These are phyloP conservation scores for Venturia pyrina DNA, from an alignment of 2,329 filamentous ascomycete species.

Conservation along the genomic window DNA sequence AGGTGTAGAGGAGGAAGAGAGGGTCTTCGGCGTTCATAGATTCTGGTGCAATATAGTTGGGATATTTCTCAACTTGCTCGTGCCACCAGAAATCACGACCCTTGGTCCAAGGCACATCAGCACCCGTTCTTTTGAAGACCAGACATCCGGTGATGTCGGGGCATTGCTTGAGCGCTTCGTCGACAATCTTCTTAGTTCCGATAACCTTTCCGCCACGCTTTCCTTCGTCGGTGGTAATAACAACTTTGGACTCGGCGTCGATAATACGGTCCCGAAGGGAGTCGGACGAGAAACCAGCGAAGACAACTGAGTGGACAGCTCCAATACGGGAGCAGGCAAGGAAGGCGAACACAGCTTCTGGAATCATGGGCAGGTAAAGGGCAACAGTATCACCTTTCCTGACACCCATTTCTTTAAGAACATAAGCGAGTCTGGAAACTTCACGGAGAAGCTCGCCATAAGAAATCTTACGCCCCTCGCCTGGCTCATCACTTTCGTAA, in stretches of 20 bases:
- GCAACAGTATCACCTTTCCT: conserved; percentile 95
- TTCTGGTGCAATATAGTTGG: conserved; percentile 82
- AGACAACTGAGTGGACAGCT: conserved; percentile 93
- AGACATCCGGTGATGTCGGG: conserved; percentile 76
- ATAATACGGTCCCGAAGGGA: conserved; percentile 91
- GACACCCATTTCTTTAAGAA: conserved; percentile 89
- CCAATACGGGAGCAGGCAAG: conserved; percentile 87
- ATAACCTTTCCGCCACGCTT: conserved; percentile 97
- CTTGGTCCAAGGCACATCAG: conserved; percentile 80
- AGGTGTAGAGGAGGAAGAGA: conserved; percentile 95
- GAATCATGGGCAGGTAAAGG: conserved; percentile 98
- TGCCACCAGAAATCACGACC: conserved; percentile 97
- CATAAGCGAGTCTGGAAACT: conserved; percentile 78
- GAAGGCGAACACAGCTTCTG: conserved; percentile 84
- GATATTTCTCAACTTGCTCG: conserved; percentile 96
- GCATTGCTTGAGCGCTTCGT: conserved; percentile 93
- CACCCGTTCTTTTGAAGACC: conserved; percentile 90
- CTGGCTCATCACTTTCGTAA: conserved; percentile 91
- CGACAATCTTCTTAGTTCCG: conserved; percentile 97
- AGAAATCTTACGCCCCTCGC: conserved; percentile 78
- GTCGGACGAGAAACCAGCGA: conserved; percentile 94
- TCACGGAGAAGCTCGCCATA: conserved; percentile 89
- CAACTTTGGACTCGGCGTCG: conserved; percentile 81
- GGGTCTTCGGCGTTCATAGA: conserved; percentile 88
- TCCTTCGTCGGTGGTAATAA: conserved; percentile 96